These are phyloP conservation scores for Chlorella vulgaris DNA, from an alignment of 139 green algal genomes.

Conservation along the genomic window DNA sequence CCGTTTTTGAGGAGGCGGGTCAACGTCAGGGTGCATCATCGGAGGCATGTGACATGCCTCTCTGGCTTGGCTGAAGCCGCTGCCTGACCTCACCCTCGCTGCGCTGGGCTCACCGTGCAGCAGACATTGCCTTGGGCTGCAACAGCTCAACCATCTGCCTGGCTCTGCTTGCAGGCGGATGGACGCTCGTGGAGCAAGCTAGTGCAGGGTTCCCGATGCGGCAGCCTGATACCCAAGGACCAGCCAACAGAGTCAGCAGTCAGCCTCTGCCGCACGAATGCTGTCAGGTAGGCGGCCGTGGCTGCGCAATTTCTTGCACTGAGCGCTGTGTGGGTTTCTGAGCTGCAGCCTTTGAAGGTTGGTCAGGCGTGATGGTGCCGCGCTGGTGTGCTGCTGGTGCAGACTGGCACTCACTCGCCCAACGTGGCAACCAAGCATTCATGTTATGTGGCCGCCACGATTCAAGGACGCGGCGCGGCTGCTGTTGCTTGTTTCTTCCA, in stretches of 20 bases:
- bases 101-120: neutral
- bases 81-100: neutral
- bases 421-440: neutral
- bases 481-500: conserved; percentile 7
- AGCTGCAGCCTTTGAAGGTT: too few species aligned
- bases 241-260: neutral
- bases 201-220: conserved; percentile 21
- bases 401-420: conserved; percentile 20
- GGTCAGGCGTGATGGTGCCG: too few species aligned
- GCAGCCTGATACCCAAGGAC: conserved; percentile 14
- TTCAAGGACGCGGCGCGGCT: neutral
- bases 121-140: too few species aligned
- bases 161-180: neutral
- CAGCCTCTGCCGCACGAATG: conserved; percentile 16
- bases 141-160: neutral
- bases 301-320: too few species aligned
- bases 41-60: too few species aligned
- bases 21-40: too few species aligned
- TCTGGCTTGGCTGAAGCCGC: too few species aligned
- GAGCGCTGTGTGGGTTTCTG: too few species aligned
- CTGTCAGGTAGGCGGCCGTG: neutral
- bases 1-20: too few species aligned
- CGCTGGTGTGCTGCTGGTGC: neutral
- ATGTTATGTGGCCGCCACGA: conserved; percentile 4
- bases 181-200: conserved; percentile 25